A percentile compares a stretch with the other conserved stretches of the same genome.
Evolutionary conservation across 106 monocot genomes (phyloP).

Genomic region (Posidonia australis): DNA sequence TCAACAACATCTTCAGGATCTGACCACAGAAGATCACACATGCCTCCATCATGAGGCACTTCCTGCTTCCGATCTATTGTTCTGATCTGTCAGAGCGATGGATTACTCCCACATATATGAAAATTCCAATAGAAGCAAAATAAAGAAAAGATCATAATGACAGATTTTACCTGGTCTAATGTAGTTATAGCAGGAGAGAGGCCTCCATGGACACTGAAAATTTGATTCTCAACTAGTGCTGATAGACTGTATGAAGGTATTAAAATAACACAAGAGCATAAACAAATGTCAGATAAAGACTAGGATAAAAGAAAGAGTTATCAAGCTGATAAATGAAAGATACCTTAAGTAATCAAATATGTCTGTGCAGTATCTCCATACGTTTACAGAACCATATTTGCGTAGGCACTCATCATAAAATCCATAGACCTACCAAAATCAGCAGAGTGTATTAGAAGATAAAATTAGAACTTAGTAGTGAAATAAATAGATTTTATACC

Average conservation of each 20-base stretch:
- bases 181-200: slow-evolving; percentile 80
- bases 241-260: slow-evolving; percentile 48
- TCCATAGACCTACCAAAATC: slow-evolving; percentile 71
- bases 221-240: slow-evolving; percentile 86
- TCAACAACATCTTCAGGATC: slow-evolving; percentile 97
- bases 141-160: not conserved
- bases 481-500: slow-evolving; percentile 24
- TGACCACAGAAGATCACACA: slow-evolving; percentile 99
- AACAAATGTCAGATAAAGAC: not conserved
- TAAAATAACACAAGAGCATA: not conserved
- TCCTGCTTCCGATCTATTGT: slow-evolving; percentile 96
- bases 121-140: not conserved
- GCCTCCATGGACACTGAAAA: slow-evolving; percentile 95
- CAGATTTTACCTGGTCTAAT: slow-evolving; percentile 64
- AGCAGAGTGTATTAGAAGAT: not conserved
- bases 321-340: not conserved
- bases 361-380: slow-evolving; percentile 99
- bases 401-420: slow-evolving; percentile 99
- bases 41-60: slow-evolving; percentile 97
- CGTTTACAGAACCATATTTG: slow-evolving; percentile 98
- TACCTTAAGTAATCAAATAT: slow-evolving; percentile 98
- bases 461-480: not conserved
- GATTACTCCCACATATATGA: not conserved
- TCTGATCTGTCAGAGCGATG: slow-evolving; percentile 53
- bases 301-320: not conserved